phyloP scores from a whole-genome alignment of 2,329 filamentous ascomycete species.

The Trichoderma cornu-damae region DNA sequence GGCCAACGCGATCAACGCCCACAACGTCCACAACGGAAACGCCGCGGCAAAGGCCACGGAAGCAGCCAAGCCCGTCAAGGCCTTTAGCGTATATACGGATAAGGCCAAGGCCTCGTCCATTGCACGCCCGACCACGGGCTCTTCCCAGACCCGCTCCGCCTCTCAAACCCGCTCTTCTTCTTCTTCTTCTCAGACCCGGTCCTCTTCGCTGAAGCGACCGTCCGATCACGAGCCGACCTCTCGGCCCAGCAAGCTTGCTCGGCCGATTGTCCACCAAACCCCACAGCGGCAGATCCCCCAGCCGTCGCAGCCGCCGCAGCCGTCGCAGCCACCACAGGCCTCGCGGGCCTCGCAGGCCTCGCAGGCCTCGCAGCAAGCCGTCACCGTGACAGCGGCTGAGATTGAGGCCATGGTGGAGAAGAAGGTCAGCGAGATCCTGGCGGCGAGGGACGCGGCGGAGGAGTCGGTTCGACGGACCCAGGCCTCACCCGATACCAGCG shows the following conservation, averaged over 20 bases:
- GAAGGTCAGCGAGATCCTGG: constrained; percentile 84
- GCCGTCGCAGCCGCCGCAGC: not conserved
- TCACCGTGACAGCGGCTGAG: constrained; percentile 60
- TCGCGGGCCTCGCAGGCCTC: not conserved
- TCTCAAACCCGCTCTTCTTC: constrained; percentile 32
- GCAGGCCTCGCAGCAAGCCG: constrained; percentile 28
- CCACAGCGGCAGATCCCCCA: constrained; percentile 16
- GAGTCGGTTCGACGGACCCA: constrained; percentile 27
- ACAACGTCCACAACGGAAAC: constrained; percentile 64
- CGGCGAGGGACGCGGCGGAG: constrained; percentile 57
- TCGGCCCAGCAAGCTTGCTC: constrained; percentile 47
- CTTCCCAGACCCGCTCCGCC: constrained; percentile 32
- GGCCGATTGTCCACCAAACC: constrained; percentile 28
- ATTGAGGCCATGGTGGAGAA: constrained; percentile 91
- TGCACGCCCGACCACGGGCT: constrained; percentile 33
- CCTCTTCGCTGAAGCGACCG: constrained; percentile 39
- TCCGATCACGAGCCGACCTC: constrained; percentile 37
- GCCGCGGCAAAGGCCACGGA: constrained; percentile 36
- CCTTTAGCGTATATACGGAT: constrained; percentile 84
- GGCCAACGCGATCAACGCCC: constrained; percentile 67
- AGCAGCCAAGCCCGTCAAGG: constrained; percentile 67
- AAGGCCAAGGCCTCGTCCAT: constrained; percentile 46
- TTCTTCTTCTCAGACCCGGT: constrained; percentile 32
- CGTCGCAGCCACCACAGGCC: constrained; percentile 24
- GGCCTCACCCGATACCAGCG: constrained; percentile 54